Evolutionary conservation across 257 asterid species (phyloP).

Genomic region (Agastache rugosa): DNA sequence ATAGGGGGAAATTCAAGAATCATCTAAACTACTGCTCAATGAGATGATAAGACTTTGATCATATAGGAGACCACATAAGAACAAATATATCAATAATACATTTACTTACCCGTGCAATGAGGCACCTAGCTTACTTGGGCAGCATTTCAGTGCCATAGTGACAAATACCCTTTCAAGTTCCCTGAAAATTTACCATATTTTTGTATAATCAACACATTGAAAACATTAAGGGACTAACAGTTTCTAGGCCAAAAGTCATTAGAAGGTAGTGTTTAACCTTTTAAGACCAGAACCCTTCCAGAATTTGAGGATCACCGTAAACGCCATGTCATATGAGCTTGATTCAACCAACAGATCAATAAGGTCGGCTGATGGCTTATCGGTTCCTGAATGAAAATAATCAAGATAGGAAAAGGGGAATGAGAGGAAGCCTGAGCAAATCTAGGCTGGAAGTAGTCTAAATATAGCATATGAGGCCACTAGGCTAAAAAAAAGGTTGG

Average conservation of each 20-base stretch:
- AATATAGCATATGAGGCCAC: constrained; percentile 9
- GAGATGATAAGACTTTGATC: constrained; percentile 16
- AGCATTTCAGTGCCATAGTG: constrained; percentile 84
- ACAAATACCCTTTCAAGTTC: constrained; percentile 85
- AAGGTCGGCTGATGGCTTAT: constrained; percentile 65
- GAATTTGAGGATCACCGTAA: constrained; percentile 80
- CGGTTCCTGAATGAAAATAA: constrained; percentile 57
- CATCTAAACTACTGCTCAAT: not conserved
- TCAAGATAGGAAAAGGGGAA: constrained; percentile 21
- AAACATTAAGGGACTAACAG: constrained; percentile 30
- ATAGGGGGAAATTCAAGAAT: constrained; percentile 19
- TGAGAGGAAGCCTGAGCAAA: constrained; percentile 21
- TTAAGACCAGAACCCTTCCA: constrained; percentile 87
- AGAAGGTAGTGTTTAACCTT: constrained; percentile 56
- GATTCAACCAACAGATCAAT: constrained; percentile 91
- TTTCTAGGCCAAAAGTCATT: constrained; percentile 28
- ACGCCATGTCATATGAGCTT: constrained; percentile 87
- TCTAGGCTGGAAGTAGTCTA: constrained; percentile 14
- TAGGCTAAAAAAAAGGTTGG: constrained; percentile 10
- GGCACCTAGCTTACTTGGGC: constrained; percentile 57
- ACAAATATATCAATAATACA: constrained; percentile 16
- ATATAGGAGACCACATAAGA: constrained; percentile 18
- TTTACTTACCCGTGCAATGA: constrained; percentile 55
- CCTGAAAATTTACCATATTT: constrained; percentile 51
- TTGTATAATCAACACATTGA: constrained; percentile 25